Percentiles rank a stretch among this genome's conserved stretches.
These are phyloP conservation scores for Xylaria nigripes DNA, from an alignment of 495 filamentous ascomycete species.

Conservation along the genomic window DNA sequence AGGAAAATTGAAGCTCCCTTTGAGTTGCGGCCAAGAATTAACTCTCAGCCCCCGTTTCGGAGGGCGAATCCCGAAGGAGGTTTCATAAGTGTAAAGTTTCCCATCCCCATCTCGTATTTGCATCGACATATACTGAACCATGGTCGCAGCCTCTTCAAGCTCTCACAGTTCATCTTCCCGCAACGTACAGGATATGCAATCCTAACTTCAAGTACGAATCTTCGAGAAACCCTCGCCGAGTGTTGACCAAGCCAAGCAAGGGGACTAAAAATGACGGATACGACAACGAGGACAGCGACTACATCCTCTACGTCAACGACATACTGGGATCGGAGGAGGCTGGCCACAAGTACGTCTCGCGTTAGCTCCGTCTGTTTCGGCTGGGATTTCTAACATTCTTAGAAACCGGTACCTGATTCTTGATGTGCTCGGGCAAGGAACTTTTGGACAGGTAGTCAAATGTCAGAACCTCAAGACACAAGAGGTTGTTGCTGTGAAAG, in stretches of 20 bases:
- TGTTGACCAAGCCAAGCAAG: constrained; percentile 99
- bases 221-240: constrained; percentile 91
- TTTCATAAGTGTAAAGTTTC: constrained; percentile 82
- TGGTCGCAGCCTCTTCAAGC: constrained; percentile 78
- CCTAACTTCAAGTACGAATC: constrained; percentile 98
- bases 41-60: constrained; percentile 79
- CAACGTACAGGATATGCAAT: constrained; percentile 98
- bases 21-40: constrained; percentile 76
- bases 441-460: constrained; percentile 99
- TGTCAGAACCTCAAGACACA: constrained; percentile 97
- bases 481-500: constrained; percentile 98
- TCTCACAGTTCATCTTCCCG: constrained; percentile 82
- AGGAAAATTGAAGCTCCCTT: constrained; percentile 60
- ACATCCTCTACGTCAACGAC: constrained; percentile 98
- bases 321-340: constrained; percentile 97
- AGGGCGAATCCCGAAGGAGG: constrained; percentile 95
- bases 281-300: constrained; percentile 98
- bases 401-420: constrained; percentile 98
- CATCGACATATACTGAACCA: constrained; percentile 7
- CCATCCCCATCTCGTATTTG: background rate
- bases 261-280: constrained; percentile 98
- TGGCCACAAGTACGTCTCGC: constrained; percentile 73
- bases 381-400: background rate
- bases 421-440: constrained; percentile 95
- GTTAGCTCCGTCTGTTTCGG: background rate